Conservation (phyloP, 441 rosid genomes). For the Capsella rubella region DNA sequence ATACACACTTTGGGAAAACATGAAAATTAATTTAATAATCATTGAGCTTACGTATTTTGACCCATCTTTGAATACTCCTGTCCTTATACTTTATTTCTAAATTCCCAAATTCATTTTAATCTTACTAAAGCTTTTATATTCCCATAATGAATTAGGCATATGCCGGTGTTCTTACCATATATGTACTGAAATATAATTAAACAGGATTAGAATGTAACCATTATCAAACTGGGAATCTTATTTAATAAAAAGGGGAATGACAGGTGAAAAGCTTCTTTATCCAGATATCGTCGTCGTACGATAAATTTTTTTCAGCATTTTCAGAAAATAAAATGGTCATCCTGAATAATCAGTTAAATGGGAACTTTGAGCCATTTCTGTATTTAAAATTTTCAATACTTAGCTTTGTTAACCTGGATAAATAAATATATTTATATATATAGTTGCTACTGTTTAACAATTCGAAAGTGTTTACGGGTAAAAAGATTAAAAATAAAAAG, state of each 20-base stretch:
- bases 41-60: conserved; percentile 30
- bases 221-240: not conserved
- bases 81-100: conserved; percentile 6
- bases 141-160: too few species aligned
- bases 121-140: not conserved
- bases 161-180: not conserved
- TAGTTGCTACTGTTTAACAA: too few species aligned
- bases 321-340: not conserved
- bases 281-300: not conserved
- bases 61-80: conserved; percentile 4
- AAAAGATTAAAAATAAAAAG: not conserved
- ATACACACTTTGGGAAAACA: not conserved
- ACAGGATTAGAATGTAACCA: not conserved
- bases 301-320: not conserved
- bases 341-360: too few species aligned
- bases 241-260: not conserved
- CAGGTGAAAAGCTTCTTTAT: conserved; percentile 16
- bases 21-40: conserved; percentile 10
- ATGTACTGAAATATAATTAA: not conserved
- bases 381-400: too few species aligned
- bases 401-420: too few species aligned
- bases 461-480: not conserved
- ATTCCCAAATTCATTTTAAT: conserved; percentile 1
- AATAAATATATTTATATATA: too few species aligned
- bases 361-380: too few species aligned